Evolutionary conservation across 805 yeast genomes (phyloP).

Genomic region (Kuraishia capsulata): DNA sequence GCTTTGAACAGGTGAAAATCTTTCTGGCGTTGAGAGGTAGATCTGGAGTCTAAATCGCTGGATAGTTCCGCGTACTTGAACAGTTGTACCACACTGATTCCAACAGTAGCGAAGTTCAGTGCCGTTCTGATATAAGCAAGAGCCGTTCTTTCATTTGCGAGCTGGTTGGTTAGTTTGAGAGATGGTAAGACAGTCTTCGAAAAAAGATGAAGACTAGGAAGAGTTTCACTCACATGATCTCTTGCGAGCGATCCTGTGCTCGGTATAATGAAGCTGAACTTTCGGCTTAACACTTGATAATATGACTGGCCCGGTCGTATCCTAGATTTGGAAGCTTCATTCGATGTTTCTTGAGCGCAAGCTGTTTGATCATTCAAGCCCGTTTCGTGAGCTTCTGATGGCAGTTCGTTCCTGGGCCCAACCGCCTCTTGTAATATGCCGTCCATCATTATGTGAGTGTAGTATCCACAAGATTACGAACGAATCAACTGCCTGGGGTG

Average conservation of each 20-base stretch:
- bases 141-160: conserved; percentile 56
- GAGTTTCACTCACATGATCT: conserved; percentile 2
- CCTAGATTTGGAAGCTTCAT: no score
- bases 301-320: no score
- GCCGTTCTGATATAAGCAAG: conserved; percentile 54
- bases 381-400: no score
- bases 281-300: no score
- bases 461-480: no score
- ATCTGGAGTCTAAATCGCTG: background rate
- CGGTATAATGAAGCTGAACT: background rate
- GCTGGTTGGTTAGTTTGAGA: conserved; percentile 6
- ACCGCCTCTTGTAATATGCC: no score
- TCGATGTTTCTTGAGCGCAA: no score
- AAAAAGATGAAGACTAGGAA: no score
- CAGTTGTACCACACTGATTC: conserved; percentile 45
- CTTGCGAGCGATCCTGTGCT: conserved; percentile 2
- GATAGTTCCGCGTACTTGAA: conserved; percentile 16
- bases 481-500: no score
- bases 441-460: no score
- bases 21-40: background rate
- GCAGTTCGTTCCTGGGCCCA: no score
- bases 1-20: conserved; percentile 8
- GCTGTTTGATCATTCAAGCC: no score
- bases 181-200: background rate
- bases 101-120: conserved; percentile 39